phyloP scores from a whole-genome alignment of 1,139 yeast species.

The Hansenula sp. region DNA sequence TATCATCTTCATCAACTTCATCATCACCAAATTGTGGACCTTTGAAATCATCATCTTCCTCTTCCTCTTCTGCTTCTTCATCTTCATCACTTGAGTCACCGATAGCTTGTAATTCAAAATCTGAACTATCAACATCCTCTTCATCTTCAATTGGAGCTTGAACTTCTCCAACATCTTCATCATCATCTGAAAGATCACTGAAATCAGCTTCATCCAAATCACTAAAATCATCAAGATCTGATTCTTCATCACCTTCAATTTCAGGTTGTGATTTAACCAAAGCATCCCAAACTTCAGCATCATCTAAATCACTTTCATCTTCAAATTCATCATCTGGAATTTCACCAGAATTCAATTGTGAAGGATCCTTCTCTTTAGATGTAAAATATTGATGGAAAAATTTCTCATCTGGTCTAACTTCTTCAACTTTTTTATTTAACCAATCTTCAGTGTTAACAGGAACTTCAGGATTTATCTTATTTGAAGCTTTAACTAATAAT shows the following conservation, averaged over 20 bases:
- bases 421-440: slow-evolving; percentile 59
- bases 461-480: slow-evolving; percentile 34
- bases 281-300: slow-evolving; percentile 87
- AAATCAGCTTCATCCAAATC: slow-evolving; percentile 40
- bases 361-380: slow-evolving; percentile 45
- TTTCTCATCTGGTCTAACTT: slow-evolving; percentile 81
- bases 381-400: slow-evolving; percentile 89
- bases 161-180: slow-evolving; percentile 21
- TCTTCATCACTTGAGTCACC: slow-evolving; percentile 26
- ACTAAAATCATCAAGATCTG: slow-evolving; percentile 48
- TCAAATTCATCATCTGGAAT: slow-evolving; percentile 31
- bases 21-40: slow-evolving; percentile 14
- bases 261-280: slow-evolving; percentile 82
- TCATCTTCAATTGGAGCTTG: not conserved
- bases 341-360: slow-evolving; percentile 31
- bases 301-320: slow-evolving; percentile 55
- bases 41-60: slow-evolving; percentile 28
- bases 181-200: slow-evolving; percentile 28
- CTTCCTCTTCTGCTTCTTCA: slow-evolving; percentile 20
- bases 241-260: slow-evolving; percentile 57
- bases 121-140: slow-evolving; percentile 2
- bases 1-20: slow-evolving; percentile 20
- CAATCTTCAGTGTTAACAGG: slow-evolving; percentile 86
- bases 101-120: slow-evolving; percentile 4
- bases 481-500: slow-evolving; percentile 66